These are phyloP conservation scores for Fusarium staphyleae DNA, from an alignment of 2,329 filamentous ascomycete species.

Conservation along the genomic window DNA sequence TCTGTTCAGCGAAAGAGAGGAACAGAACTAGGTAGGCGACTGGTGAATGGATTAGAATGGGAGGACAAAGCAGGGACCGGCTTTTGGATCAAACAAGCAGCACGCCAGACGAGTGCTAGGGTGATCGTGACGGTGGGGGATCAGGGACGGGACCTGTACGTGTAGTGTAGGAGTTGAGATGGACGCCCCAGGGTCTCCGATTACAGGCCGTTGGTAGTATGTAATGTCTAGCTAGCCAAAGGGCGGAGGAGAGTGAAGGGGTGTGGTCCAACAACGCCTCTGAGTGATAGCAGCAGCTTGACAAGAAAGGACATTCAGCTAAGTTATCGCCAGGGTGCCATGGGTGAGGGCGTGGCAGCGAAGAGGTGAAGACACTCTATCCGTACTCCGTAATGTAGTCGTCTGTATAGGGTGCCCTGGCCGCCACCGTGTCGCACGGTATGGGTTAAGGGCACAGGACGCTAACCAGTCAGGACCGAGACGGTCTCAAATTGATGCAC, in stretches of 20 bases:
- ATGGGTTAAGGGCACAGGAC: conserved; percentile 26
- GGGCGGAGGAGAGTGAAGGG: conserved; percentile 27
- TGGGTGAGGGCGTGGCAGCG: conserved; percentile 28
- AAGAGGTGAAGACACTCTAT: conserved; percentile 24
- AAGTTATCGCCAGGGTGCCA: conserved; percentile 18
- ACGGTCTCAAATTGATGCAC: conserved; percentile 32
- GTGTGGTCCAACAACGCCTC: conserved; percentile 18
- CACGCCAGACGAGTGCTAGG: conserved; percentile 26
- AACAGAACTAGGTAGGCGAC: conserved; percentile 24
- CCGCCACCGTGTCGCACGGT: conserved; percentile 38
- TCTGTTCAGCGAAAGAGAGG: conserved; percentile 33
- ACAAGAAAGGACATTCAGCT: conserved; percentile 38
- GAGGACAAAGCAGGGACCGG: conserved; percentile 30
- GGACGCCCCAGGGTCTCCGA: conserved; percentile 34
- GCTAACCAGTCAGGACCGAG: conserved; percentile 38
- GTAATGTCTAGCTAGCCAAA: conserved; percentile 15
- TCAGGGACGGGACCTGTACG: conserved; percentile 33
- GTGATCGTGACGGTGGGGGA: conserved; percentile 35
- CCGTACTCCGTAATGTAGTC: too few species aligned
- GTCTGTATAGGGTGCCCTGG: conserved; percentile 3
- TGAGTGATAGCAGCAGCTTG: conserved; percentile 31
- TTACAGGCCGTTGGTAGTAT: conserved; percentile 30
- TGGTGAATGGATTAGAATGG: conserved; percentile 36
- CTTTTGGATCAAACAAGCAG: conserved; percentile 32
- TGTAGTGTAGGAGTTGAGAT: conserved; percentile 18